Percentiles rank a stretch among this genome's conserved stretches.
These are phyloP conservation scores for Purpureocillium lavendulum DNA, from an alignment of 2,329 filamentous ascomycete species.

Conservation along the genomic window DNA sequence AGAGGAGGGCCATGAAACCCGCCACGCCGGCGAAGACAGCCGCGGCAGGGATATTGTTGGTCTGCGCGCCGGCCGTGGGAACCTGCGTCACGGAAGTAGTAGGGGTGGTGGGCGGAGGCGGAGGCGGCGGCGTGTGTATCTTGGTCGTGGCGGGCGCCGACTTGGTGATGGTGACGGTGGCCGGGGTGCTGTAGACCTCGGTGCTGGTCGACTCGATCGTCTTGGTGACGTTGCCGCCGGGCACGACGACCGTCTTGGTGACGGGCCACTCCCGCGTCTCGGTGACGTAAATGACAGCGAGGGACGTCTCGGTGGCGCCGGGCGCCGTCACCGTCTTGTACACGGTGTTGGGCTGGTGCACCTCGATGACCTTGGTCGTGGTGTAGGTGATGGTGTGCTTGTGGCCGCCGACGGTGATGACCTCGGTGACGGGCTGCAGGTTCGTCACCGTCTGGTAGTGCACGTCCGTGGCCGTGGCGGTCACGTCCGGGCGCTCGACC, in stretches of 20 bases:
- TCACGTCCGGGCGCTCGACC: constrained; percentile 4
- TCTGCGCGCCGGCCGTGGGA: constrained; percentile 13
- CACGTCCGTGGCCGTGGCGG: constrained; percentile 8
- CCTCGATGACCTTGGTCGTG: constrained; percentile 17
- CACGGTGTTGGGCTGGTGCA: constrained; percentile 18
- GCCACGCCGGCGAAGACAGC: constrained; percentile 17
- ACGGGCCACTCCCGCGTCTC: constrained; percentile 35
- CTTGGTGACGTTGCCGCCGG: constrained; percentile 26
- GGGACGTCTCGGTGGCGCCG: constrained; percentile 24
- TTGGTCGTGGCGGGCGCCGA: constrained; percentile 15
- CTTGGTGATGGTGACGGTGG: constrained; percentile 14
- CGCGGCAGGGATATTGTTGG: constrained; percentile 22
- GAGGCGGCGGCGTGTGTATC: constrained; percentile 7
- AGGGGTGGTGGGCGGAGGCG: constrained; percentile 12
- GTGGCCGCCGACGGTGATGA: constrained; percentile 22
- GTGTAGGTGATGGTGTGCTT: constrained; percentile 16
- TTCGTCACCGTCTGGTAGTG: constrained; percentile 34
- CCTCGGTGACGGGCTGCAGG: constrained; percentile 18
- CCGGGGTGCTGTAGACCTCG: constrained; percentile 23
- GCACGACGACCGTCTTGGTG: constrained; percentile 30
- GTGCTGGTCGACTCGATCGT: constrained; percentile 28
- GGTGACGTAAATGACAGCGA: constrained; percentile 30
- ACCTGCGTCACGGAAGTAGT: constrained; percentile 17
- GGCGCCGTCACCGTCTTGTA: constrained; percentile 25
- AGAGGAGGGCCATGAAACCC: constrained; percentile 8